A percentile compares a stretch with the other conserved stretches of the same genome.
Conservation (phyloP, 768 basidiomycete species). For the Tricholoma flavovirens region DNA sequence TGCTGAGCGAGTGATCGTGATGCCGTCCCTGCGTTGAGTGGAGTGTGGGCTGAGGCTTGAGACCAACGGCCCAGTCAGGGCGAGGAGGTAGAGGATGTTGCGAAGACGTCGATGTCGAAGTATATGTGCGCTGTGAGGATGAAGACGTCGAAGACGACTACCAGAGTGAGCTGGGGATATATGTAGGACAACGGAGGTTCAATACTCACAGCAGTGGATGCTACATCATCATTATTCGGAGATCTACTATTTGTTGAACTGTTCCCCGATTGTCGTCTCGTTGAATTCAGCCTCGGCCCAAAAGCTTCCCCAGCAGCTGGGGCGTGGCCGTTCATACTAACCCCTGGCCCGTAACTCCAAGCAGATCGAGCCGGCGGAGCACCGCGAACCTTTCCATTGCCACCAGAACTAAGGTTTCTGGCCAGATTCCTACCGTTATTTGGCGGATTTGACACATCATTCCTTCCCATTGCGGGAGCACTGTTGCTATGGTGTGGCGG, state of each 20-base stretch:
- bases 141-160: conserved; percentile 74
- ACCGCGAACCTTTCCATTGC: conserved; percentile 22
- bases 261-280: conserved; percentile 49
- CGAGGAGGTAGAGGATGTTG: conserved; percentile 73
- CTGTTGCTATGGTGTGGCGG: conserved; percentile 17
- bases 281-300: conserved; percentile 59
- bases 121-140: conserved; percentile 74
- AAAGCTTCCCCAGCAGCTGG: conserved; percentile 42
- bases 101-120: conserved; percentile 68
- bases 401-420: conserved; percentile 26
- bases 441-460: conserved; percentile 22
- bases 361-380: conserved; percentile 35
- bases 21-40: conserved; percentile 46
- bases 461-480: conserved; percentile 23
- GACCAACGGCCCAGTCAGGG: conserved; percentile 86
- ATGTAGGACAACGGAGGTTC: conserved; percentile 2
- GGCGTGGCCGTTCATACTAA: conserved; percentile 41
- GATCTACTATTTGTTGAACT: conserved; percentile 52
- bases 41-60: conserved; percentile 70
- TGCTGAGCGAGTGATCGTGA: conserved; percentile 41
- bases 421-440: conserved; percentile 27
- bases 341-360: conserved; percentile 72
- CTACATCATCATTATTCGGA: conserved; percentile 61
- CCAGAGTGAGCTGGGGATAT: conserved; percentile 9
- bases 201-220: conserved; percentile 66